Conservation (phyloP, 75 land plant species). For the Picea glauca region DNA sequence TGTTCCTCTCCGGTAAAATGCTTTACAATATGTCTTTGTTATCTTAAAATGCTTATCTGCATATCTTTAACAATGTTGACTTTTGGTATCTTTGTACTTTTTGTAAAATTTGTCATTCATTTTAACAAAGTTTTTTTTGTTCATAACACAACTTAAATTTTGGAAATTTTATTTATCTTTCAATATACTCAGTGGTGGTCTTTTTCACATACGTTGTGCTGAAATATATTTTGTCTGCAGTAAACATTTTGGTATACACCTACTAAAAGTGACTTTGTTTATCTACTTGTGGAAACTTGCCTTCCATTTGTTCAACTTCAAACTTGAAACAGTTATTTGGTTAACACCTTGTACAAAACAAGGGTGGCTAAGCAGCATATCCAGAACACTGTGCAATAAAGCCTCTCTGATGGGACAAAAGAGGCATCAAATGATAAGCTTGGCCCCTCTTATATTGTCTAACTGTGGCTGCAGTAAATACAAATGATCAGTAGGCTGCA, state of each 20-base stretch:
- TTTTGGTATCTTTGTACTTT: not conserved
- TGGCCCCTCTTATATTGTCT: not conserved
- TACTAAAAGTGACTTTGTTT: not conserved
- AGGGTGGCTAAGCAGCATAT: not conserved
- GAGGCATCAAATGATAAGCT: not conserved
- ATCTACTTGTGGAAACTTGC: not conserved
- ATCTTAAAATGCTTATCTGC: no score
- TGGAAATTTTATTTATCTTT: not conserved
- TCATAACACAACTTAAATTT: not conserved
- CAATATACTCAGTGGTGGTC: not conserved
- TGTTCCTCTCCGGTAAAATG: slow-evolving; percentile 75
- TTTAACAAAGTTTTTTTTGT: not conserved
- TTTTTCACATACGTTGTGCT: not conserved
- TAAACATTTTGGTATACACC: not conserved
- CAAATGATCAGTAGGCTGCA: not conserved
- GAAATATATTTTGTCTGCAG: not conserved
- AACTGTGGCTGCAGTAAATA: not conserved
- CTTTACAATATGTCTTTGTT: not conserved
- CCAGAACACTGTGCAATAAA: not conserved
- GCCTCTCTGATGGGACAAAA: not conserved
- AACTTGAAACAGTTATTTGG: not conserved
- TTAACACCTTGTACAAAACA: not conserved
- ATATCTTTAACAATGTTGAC: not conserved
- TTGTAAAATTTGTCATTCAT: not conserved
- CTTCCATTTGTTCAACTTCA: not conserved